A percentile compares a stretch with the other conserved stretches of the same genome.
These are phyloP conservation scores for Hemisphaericaspora subhashii DNA, from an alignment of 1,139 yeast species.

Conservation along the genomic window DNA sequence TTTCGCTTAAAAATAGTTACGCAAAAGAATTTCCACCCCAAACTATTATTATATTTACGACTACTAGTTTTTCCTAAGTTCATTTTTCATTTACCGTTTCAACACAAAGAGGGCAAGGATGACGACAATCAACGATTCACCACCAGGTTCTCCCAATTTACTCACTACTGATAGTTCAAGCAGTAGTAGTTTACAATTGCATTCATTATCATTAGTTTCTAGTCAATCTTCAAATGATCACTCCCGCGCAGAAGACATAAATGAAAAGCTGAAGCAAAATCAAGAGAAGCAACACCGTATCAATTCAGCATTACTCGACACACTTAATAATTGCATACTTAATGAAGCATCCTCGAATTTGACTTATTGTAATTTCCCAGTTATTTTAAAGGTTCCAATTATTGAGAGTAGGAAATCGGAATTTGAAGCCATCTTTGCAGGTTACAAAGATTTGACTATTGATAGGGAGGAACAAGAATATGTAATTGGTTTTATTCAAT, in stretches of 20 bases:
- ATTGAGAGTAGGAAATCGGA: neutral
- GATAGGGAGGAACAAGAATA: constrained; percentile 8
- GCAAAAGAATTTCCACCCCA: no score
- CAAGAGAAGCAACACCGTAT: neutral
- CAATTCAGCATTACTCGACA: constrained; percentile 9
- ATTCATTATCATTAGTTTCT: constrained; percentile 10
- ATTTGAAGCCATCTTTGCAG: constrained; percentile 6
- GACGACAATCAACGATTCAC: neutral
- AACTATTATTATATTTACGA: no score
- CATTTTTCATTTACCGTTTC: no score
- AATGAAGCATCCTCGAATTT: constrained; percentile 8
- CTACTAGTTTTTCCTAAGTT: no score
- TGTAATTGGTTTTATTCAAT: constrained; percentile 8
- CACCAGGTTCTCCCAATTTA: constrained; percentile 8
- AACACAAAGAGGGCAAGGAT: no score
- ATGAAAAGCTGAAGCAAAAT: constrained; percentile 1
- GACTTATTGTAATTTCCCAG: constrained; percentile 13
- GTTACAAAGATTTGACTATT: constrained; percentile 4
- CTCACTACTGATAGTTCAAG: constrained; percentile 11
- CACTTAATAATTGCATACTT: constrained; percentile 12
- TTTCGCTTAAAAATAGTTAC: no score
- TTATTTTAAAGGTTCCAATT: constrained; percentile 10
- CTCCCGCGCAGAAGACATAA: neutral
- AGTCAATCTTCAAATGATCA: constrained; percentile 6
- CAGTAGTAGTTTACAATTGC: constrained; percentile 9